Percentiles rank a stretch among this genome's conserved stretches.
These are phyloP conservation scores for Jatropha multifida DNA, from an alignment of 441 rosid species.

Conservation along the genomic window DNA sequence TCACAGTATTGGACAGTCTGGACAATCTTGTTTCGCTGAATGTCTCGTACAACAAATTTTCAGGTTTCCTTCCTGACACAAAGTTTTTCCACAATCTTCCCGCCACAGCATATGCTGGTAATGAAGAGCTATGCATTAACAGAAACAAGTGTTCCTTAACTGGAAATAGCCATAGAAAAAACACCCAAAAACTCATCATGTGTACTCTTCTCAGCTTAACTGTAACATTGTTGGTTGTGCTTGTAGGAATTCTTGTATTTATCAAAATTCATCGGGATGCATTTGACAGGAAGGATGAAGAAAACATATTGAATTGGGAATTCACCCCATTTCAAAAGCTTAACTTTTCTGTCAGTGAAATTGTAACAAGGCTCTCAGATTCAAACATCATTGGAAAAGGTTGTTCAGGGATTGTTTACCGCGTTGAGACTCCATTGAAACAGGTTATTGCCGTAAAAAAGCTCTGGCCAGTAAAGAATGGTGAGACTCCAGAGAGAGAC, in stretches of 20 bases:
- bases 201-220: slow-evolving; percentile 44
- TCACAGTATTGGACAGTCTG: slow-evolving; percentile 41
- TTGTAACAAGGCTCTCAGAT: slow-evolving; percentile 50
- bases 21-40: slow-evolving; percentile 63
- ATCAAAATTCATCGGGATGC: slow-evolving; percentile 37
- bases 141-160: slow-evolving; percentile 32
- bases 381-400: slow-evolving; percentile 63
- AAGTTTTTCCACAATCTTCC: slow-evolving; percentile 60
- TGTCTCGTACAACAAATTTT: slow-evolving; percentile 56
- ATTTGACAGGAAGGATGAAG: slow-evolving; percentile 31
- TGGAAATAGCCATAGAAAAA: slow-evolving; percentile 26
- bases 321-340: slow-evolving; percentile 56
- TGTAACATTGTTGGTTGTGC: slow-evolving; percentile 33
- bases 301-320: slow-evolving; percentile 40
- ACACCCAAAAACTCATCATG: slow-evolving; percentile 37
- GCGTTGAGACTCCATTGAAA: slow-evolving; percentile 51
- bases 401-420: slow-evolving; percentile 66
- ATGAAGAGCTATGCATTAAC: slow-evolving; percentile 50
- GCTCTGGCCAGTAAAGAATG: slow-evolving; percentile 58
- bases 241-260: slow-evolving; percentile 34
- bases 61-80: slow-evolving; percentile 58
- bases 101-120: slow-evolving; percentile 44
- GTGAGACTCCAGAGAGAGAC: slow-evolving; percentile 55
- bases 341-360: slow-evolving; percentile 48
- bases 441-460: slow-evolving; percentile 75